phyloP scores from a whole-genome alignment of 108 stramenopile genomes.

The Cyclotella choctawhatcheeana region DNA sequence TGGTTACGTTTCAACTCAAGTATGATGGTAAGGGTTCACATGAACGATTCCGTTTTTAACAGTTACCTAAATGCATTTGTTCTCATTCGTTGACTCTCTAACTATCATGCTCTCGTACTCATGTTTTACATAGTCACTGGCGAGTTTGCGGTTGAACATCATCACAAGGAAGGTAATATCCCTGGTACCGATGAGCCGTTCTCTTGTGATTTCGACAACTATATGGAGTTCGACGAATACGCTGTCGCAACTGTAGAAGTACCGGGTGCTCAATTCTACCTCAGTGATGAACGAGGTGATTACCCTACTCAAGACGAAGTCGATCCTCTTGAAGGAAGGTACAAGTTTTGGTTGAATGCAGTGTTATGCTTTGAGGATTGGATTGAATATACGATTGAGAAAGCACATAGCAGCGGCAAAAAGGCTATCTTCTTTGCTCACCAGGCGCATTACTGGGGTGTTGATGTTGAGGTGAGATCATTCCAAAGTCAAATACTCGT shows the following conservation, averaged over 20 bases:
- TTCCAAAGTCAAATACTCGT: no score
- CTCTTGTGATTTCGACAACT: conserved; percentile 9
- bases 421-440: neutral
- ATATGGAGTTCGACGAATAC: conserved; percentile 7
- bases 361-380: conserved; percentile 16
- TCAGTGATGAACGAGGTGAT: neutral
- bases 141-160: neutral
- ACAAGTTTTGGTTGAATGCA: conserved; percentile 3
- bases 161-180: neutral
- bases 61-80: no score
- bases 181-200: conserved; percentile 1
- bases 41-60: no score
- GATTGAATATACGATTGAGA: neutral
- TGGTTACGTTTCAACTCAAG: no score
- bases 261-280: neutral
- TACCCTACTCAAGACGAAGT: conserved; percentile 1
- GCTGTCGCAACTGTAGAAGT: conserved; percentile 8
- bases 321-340: conserved; percentile 4
- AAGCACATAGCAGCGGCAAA: neutral
- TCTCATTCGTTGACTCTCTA: no score
- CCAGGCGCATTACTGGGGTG: conserved; percentile 6
- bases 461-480: conserved; percentile 11
- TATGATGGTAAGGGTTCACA: no score
- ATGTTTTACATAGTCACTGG: neutral
- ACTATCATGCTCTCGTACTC: no score